Percentiles rank a stretch among this genome's conserved stretches.
Conservation (phyloP, 2,329 filamentous ascomycete genomes). For the Pyrenophora graminea region DNA sequence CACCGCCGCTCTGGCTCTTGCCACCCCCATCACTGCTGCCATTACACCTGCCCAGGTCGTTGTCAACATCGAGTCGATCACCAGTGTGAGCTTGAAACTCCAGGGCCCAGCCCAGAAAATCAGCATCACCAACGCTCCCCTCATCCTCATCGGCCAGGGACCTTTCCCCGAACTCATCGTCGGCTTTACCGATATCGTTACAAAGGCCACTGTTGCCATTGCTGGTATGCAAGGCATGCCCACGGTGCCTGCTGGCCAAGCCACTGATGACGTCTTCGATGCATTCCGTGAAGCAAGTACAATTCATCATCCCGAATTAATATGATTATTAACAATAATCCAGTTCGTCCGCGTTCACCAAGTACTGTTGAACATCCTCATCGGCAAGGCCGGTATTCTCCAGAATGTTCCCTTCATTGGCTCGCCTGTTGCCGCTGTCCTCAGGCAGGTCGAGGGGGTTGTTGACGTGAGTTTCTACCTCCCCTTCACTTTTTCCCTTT, state of each 20-base stretch:
- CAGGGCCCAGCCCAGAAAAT: conserved; percentile 17
- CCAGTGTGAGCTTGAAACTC: conserved; percentile 14
- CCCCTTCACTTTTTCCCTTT: neutral
- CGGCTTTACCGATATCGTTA: conserved; percentile 18
- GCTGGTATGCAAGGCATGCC: conserved; percentile 9
- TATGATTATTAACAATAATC: neutral
- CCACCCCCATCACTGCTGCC: conserved; percentile 13
- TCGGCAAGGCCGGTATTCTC: conserved; percentile 22
- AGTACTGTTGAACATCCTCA: conserved; percentile 21
- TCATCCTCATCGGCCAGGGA: conserved; percentile 17
- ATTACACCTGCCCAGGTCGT: conserved; percentile 11
- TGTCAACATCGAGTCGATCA: no score
- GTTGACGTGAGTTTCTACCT: conserved; percentile 18
- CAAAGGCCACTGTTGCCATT: conserved; percentile 7
- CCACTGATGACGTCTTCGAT: conserved; percentile 14
- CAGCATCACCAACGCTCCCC: conserved; percentile 12
- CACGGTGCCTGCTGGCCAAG: neutral
- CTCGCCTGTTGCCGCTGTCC: conserved; percentile 15
- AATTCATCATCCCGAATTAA: no score
- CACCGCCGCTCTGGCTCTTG: conserved; percentile 17
- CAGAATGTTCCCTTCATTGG: conserved; percentile 17
- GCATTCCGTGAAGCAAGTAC: conserved; percentile 20
- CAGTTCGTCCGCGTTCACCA: conserved; percentile 26
- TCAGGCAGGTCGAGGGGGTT: conserved; percentile 17
- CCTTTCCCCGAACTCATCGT: conserved; percentile 15